A percentile compares a stretch with the other conserved stretches of the same genome.
Evolutionary conservation across 495 filamentous ascomycete species (phyloP).

Genomic region (Letharia columbiana): DNA sequence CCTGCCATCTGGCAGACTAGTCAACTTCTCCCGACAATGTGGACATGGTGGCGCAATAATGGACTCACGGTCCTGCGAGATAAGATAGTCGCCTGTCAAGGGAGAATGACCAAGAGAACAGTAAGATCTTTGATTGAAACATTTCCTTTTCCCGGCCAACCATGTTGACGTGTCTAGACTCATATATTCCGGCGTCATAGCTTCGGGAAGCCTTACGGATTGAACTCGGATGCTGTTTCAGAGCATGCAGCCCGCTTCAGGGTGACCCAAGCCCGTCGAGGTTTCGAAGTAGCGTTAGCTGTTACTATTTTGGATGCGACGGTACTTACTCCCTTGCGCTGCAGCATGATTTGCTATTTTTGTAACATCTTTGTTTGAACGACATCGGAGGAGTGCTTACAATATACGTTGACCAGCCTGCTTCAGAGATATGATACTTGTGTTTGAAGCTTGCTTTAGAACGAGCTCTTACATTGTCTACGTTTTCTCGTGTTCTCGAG

Average conservation of each 20-base stretch:
- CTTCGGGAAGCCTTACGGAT: slow-evolving; percentile 9
- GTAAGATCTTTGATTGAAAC: neutral
- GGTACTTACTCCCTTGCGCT: neutral
- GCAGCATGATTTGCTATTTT: slow-evolving; percentile 9
- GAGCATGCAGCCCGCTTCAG: slow-evolving; percentile 4
- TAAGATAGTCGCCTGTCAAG: slow-evolving; percentile 12
- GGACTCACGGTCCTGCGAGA: slow-evolving; percentile 6
- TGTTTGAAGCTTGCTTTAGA: neutral
- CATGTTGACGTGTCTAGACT: neutral
- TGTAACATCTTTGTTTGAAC: slow-evolving; percentile 5
- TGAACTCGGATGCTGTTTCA: slow-evolving; percentile 15
- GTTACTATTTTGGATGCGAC: slow-evolving; percentile 11
- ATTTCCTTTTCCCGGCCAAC: slow-evolving; percentile 8
- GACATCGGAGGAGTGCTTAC: neutral
- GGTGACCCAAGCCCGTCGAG: slow-evolving; percentile 4
- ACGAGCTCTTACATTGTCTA: neutral
- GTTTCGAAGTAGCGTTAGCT: slow-evolving; percentile 16
- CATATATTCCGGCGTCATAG: slow-evolving; percentile 14
- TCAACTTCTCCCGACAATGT: neutral
- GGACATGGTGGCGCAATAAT: slow-evolving; percentile 12
- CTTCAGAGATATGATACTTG: neutral
- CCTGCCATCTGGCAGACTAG: slow-evolving; percentile 9
- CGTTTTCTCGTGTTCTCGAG: neutral
- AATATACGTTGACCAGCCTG: neutral
- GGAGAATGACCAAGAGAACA: neutral